Base-by-base conservation (phyloP, 148 eudicot species). In the Rhododendron kiyosumense region DNA sequence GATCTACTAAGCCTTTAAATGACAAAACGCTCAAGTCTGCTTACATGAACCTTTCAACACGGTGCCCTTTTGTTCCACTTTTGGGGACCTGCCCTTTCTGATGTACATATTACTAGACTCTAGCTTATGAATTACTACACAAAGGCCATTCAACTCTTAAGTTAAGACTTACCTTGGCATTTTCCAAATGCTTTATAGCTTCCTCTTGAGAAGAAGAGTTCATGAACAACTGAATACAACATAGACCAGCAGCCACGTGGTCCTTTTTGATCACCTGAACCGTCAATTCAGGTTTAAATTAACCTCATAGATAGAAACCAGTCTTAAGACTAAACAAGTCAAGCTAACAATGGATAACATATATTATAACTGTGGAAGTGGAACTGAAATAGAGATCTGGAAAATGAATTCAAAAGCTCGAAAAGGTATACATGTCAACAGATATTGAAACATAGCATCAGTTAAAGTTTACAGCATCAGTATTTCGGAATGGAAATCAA, bases 241-340 rank as follows among this genome's bases (percentile, higher is more conserved):
- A 97, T 89, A 97, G 96, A 67, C 99, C 99, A 83, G 99, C 98
- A 87, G 99, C 99, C 87, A 95, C 98, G 86, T 97, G 98, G 84
- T 95, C 99, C 87, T 91, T 93, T 89, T 92, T 95, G 77, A 94
- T 93, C 85, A 97, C 99, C 99, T 96, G 88, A 82, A 87, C 82
- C 87, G 90, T 85, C 81, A 86, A 52, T 83, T 46, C 52, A 87
- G 24, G 57, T 49, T 77, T 46, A 86, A 74, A 87, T 78, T 36
- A 86, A 80, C 38, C 28, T 36, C 28, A 30, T 45, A 43, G 57
- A 46, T 65, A 61, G 38, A 49, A 30, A 65, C 36, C 36, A 65
- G 28, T 36, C 79, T 2, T n/a, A 57, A 34, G 30, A 61, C 1
- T 14, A 28, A 41, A 22, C 30, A 36, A 59, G 38, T 13, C 9